Base-by-base conservation (phyloP, 2,329 filamentous ascomycete species). In the Claviceps quebecensis region DNA sequence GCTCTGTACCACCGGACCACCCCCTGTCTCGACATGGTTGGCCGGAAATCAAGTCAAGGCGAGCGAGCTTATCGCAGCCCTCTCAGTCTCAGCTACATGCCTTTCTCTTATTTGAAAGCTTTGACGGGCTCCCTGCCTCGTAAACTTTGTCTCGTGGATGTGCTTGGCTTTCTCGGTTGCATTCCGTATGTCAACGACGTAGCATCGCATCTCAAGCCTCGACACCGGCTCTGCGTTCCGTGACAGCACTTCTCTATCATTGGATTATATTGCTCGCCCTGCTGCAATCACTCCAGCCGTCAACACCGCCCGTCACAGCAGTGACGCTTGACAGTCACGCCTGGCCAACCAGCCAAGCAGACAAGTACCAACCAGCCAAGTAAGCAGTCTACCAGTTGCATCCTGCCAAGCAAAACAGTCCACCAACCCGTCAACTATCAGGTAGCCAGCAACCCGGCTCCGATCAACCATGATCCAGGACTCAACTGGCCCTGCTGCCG, bases 401-500 rank as follows among this genome's bases (percentile, higher is more conserved):
- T 9, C 9, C 8, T 29, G 8, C 29, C 29, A 29, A 23, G 23
- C 4, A 23, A 29, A 29, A 29, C 23, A 34, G 16, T 13, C 26
- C n/a, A 9, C 47, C 46, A 39, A 29, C n/a, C n/a, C 23, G 34
- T 14, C 47, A 40, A 49, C 38, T 22, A 14, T 9, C 4, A 29
- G 29, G 29, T 29, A 11, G 29, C 29, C 8, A 29, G 2, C 8
- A 29, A 9, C 23, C 8, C 29, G 4, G 11, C 8, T 29, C 16
- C n/a, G 14, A 36, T n/a, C 22, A 22, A 37, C 34, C 46, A 60
- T 60, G 59, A 36, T 56, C 41, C 56, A 56, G 50, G 53, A 60
- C 19, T 23, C 53, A 13, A 14, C 34, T 41, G 46, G 45, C 44
- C 17, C 44, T 45, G 13, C 5, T 8, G 19, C 57, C 26, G 53